These are phyloP conservation scores for Nicotiana rustica DNA, from an alignment of 305 asterid species.

Conservation along the genomic window DNA sequence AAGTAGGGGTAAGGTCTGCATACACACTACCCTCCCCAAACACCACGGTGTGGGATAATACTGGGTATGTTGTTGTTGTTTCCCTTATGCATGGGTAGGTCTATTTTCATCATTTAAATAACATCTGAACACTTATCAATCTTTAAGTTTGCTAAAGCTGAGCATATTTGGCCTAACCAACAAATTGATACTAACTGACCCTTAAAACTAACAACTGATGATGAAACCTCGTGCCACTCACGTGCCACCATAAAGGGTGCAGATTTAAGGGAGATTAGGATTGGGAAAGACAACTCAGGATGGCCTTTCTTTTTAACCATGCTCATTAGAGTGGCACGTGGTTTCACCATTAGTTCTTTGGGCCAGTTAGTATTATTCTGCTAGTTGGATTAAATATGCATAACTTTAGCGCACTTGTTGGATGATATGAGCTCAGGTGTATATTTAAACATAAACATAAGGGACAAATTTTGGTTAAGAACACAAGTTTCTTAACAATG, in stretches of 20 bases:
- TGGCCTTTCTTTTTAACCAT: neutral
- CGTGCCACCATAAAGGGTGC: neutral
- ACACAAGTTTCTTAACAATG: conserved; percentile 15
- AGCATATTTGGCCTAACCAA: conserved; percentile 8
- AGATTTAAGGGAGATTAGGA: neutral
- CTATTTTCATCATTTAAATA: conserved; percentile 1
- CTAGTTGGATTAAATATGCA: conserved; percentile 15
- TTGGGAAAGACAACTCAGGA: conserved; percentile 3
- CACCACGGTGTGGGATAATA: too few relatives aligned
- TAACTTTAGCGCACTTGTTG: neutral
- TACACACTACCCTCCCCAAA: too few relatives aligned
- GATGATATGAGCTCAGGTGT: conserved; percentile 11
- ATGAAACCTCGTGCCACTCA: neutral
- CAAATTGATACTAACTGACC: neutral
- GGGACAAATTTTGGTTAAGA: neutral
- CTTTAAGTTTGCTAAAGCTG: conserved; percentile 2
- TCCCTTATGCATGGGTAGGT: neutral
- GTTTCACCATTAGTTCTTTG: conserved; percentile 14
- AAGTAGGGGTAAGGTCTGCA: too few relatives aligned
- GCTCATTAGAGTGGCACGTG: conserved; percentile 8
- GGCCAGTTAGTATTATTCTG: neutral
- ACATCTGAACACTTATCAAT: neutral
- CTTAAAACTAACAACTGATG: neutral
- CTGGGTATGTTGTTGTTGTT: neutral
- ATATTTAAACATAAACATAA: neutral